Conservation (phyloP, 179 eudicot genomes). For the Patellifolia procumbens region DNA sequence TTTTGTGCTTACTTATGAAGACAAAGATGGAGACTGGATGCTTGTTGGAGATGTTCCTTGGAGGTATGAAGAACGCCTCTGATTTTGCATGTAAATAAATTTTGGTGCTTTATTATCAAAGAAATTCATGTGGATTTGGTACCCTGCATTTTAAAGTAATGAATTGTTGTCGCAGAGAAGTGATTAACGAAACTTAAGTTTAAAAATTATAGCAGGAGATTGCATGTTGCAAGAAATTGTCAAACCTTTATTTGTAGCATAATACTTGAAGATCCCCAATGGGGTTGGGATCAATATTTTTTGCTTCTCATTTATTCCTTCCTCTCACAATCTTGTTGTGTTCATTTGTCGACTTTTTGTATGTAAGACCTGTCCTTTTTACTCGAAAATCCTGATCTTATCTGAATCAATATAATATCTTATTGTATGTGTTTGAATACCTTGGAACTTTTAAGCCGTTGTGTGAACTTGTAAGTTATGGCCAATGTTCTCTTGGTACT, state of each 20-base stretch:
- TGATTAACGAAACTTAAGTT: neutral
- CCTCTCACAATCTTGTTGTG: neutral
- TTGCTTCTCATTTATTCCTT: neutral
- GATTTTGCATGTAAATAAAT: neutral
- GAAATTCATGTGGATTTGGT: neutral
- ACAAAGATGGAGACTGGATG: constrained; percentile 96
- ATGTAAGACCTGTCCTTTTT: neutral
- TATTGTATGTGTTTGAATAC: neutral
- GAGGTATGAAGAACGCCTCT: constrained; percentile 51
- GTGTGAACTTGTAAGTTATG: neutral
- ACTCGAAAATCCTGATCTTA: neutral
- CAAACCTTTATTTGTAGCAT: neutral
- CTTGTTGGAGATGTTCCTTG: constrained; percentile 96
- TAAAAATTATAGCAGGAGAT: neutral
- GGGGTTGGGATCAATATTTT: neutral
- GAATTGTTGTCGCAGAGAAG: neutral
- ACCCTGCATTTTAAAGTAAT: neutral
- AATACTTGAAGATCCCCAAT: too few relatives aligned
- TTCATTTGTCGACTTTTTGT: neutral
- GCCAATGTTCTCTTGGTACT: neutral
- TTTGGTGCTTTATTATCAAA: neutral
- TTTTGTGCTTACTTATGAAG: constrained; percentile 89
- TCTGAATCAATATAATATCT: neutral
- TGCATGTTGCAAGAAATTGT: neutral
- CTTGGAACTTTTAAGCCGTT: neutral